Evolutionary conservation across 805 yeast genomes (phyloP).

Genomic region (Torulaspora maleeae): DNA sequence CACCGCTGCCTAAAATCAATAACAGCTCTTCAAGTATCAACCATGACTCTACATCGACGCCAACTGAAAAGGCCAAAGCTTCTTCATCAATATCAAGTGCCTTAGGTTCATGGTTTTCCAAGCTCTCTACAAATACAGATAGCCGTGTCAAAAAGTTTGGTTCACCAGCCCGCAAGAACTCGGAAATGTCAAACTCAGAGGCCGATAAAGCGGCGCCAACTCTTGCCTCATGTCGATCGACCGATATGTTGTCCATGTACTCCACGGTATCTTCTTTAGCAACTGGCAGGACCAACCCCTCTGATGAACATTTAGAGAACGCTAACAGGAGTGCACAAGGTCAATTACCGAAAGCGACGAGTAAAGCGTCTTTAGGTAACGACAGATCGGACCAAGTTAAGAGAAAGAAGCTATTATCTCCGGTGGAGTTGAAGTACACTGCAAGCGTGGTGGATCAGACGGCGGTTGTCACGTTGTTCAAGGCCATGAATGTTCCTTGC

Average conservation of each 20-base stretch:
- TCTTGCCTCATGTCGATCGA: slow-evolving; percentile 11
- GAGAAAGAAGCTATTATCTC: slow-evolving; percentile 21
- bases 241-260: slow-evolving; percentile 23
- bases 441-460: slow-evolving; percentile 1
- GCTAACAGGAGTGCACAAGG: neutral
- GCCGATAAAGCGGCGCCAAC: slow-evolving; percentile 5
- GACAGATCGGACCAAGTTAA: slow-evolving; percentile 7
- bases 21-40: neutral
- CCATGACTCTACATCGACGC: neutral
- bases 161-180: neutral
- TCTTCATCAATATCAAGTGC: slow-evolving; percentile 13
- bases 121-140: slow-evolving; percentile 9
- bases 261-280: slow-evolving; percentile 21
- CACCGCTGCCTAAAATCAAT: slow-evolving; percentile 9
- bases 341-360: neutral
- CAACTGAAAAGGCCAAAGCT: neutral
- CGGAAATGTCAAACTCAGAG: neutral
- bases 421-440: slow-evolving; percentile 21
- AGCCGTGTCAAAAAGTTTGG: neutral
- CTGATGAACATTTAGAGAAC: slow-evolving; percentile 13
- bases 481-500: slow-evolving; percentile 8
- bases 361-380: neutral
- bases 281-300: slow-evolving; percentile 16
- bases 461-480: slow-evolving; percentile 7
- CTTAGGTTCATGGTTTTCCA: slow-evolving; percentile 20